Base-by-base conservation (phyloP, 352 stramenopile genomes). In the Phytophthora ohioensis region DNA sequence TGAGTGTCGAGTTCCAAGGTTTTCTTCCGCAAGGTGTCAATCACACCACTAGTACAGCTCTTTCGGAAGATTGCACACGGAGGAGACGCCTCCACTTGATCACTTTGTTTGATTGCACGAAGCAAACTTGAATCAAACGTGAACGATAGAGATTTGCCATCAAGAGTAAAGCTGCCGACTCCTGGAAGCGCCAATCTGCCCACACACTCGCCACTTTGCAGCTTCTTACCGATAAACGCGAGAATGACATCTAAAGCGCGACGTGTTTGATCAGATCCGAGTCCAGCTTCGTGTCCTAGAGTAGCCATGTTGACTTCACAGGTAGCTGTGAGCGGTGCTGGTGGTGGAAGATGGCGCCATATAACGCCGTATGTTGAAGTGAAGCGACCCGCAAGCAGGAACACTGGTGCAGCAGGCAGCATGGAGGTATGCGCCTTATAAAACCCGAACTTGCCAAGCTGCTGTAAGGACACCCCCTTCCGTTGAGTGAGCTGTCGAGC, bases 371-470 rank as follows among this genome's bases (percentile, higher is more conserved):
- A 88, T 0, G 48, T 58, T 56, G 59, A 80, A 47, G 57, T 47
- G 61, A 90, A 90, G 9, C 76, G 80, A 55, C 90, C 84, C 13
- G 76, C 61, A 7, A 91, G 75, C 15, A 88, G 32, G 51, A 90
- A 91, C 4, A 90, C 74, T 5, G 80, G 78, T 9, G 36, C 56
- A 15, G 64, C 21, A 6, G 69, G 64, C 12, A 75, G 59, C 36
- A 57, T 52, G 11, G 54, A 63, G 3, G 55, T 60, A 38, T 78
- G 57, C 27, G 81, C 63, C 13, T 82, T 84, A 7, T 91, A 65
- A 54, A 93, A 88, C 0, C 79, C 71, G 32, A 92, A 90, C 41
- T 87, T 91, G 7, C 82, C 84, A 2, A 93, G 69, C 2, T 67
- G 57, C 5, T 79, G 71, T 3, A 93, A 31, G 8, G 71, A 75